Evolutionary conservation across 805 yeast species (phyloP).

Genomic region (Candida boidinii): DNA sequence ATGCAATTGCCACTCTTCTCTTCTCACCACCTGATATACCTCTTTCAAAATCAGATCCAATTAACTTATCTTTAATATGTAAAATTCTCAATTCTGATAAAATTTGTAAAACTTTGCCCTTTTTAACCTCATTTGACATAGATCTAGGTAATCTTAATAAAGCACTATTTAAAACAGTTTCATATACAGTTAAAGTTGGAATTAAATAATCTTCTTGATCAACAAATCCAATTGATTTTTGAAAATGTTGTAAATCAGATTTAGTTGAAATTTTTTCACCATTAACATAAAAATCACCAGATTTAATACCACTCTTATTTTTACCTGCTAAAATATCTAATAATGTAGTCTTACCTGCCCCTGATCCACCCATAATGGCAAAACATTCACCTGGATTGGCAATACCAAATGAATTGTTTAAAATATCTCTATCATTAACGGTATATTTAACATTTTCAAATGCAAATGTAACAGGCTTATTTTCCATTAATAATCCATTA

Average conservation of each 20-base stretch:
- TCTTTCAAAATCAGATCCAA: constrained; percentile 83
- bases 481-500: constrained; percentile 33
- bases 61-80: constrained; percentile 72
- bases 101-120: constrained; percentile 74
- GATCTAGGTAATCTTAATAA: constrained; percentile 73
- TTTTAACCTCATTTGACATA: constrained; percentile 69
- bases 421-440: constrained; percentile 43
- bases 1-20: constrained; percentile 86
- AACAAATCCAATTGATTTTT: constrained; percentile 80
- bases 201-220: constrained; percentile 90
- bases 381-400: constrained; percentile 83
- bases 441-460: constrained; percentile 66
- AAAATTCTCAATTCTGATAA: constrained; percentile 77
- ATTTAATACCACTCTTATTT: constrained; percentile 61
- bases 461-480: constrained; percentile 62
- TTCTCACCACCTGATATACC: constrained; percentile 95
- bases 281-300: constrained; percentile 69
- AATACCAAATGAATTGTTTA: constrained; percentile 61
- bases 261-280: constrained; percentile 38
- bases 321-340: constrained; percentile 88
- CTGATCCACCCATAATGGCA: constrained; percentile 98
- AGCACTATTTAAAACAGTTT: constrained; percentile 90
- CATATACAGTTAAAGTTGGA: constrained; percentile 92
- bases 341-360: constrained; percentile 95
- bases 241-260: constrained; percentile 35